A percentile compares a stretch with the other conserved stretches of the same genome.
Evolutionary conservation across 768 basidiomycete species (phyloP).

Genomic region (Kwoniella sp.): DNA sequence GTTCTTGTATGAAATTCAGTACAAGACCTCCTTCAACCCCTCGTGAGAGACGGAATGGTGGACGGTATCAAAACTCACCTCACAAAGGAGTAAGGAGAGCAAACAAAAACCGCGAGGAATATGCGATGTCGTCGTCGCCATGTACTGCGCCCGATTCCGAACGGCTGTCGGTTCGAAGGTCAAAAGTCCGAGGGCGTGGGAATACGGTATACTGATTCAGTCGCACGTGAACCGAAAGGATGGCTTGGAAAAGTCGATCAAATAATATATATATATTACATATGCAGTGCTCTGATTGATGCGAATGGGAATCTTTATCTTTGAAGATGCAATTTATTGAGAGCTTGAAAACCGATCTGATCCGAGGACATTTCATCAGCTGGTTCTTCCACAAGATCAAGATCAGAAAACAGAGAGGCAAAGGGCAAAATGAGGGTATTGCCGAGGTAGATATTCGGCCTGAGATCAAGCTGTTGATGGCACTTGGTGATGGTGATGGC

Average conservation of each 20-base stretch:
- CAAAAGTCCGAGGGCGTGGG: conserved; percentile 1
- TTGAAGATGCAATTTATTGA: too few species aligned
- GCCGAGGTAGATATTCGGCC: too few species aligned
- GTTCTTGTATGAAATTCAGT: background rate
- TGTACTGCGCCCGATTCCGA: background rate
- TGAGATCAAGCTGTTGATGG: too few species aligned
- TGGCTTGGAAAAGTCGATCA: background rate
- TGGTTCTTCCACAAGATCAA: too few species aligned
- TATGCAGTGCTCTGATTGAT: background rate
- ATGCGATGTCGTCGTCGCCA: background rate
- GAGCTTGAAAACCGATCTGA: too few species aligned
- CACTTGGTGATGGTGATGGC: too few species aligned
- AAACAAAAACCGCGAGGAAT: background rate
- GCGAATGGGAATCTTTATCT: too few species aligned
- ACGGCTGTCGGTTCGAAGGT: too few species aligned
- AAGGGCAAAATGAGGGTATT: too few species aligned
- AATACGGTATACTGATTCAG: background rate
- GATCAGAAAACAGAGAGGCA: too few species aligned
- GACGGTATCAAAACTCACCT: background rate
- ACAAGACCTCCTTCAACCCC: background rate
- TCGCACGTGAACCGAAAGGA: background rate
- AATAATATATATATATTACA: background rate
- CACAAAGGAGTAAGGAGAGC: background rate
- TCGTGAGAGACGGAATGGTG: background rate
- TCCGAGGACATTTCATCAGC: too few species aligned